Base-by-base conservation (phyloP, 805 yeast genomes). In the Priceomyces melissophilus region DNA sequence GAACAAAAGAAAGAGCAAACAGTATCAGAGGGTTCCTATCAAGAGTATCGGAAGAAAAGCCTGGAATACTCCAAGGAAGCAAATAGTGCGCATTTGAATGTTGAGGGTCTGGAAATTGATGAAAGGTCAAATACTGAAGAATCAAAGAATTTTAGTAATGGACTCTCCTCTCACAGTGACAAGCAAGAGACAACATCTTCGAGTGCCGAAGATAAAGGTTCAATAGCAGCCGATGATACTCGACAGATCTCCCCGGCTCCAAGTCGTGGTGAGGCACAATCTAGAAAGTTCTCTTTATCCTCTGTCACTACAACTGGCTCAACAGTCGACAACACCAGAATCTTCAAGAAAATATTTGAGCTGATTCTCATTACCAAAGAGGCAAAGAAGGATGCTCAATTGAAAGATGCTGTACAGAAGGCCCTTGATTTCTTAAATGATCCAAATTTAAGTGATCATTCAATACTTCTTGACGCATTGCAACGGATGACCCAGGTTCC, bases 381-480 rank as follows among this genome's bases (percentile, higher is more conserved):
- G 32, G 79, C 81, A 35, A 77, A 75, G 50, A 76, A 75, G 50
- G 68, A 75, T 45, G 72, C 67, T 31, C 57, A 53, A 17, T 54
- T 77, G 39, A 68, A 65, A 30, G 47, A 48, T 4, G 52, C 69
- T 4, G 55, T 64, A 3, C 67, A 69, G 37, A 66, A 60, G 29
- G 76, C 76, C 3, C 55, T 77, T 26, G 73, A 65, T 36, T 57
- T 68, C 12, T 56, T 78, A 37, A 61, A 67, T 28, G 59, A 63
- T 13, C 58, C 65, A 7, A 63, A 58, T 31, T 52, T 73, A 13
- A 73, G 75, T 13, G 67, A 71, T 17, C 73, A 76, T 28, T 66
- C 63, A 23, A 61, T 75, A n/a, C 72, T 91, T 10, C 87, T 89
- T 57, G 91, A 86, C 43, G 86, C 96, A 0, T 70, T 91, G 52